phyloP scores from a whole-genome alignment of 352 stramenopile species.

The Phytopythium chamaehyphon region DNA sequence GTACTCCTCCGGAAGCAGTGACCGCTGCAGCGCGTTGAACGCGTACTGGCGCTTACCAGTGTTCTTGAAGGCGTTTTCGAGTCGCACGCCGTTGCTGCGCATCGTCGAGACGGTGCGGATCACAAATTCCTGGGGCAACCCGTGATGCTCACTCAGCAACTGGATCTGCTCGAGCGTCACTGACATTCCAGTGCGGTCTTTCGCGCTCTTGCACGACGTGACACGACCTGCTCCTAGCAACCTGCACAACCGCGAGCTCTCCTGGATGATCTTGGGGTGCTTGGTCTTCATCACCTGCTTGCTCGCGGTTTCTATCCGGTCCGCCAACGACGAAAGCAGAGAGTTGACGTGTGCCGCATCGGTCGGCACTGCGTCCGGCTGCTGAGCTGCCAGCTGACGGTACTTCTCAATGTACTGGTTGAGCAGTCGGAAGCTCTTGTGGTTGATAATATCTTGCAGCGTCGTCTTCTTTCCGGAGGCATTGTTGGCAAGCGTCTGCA shows the following conservation, averaged over 20 bases:
- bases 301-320: conserved; percentile 45
- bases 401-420: conserved; percentile 61
- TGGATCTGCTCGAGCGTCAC: conserved; percentile 92
- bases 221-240: conserved; percentile 85
- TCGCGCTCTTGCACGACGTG: conserved; percentile 95
- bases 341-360: conserved; percentile 30
- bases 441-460: conserved; percentile 73
- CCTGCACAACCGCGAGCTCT: conserved; percentile 61
- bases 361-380: conserved; percentile 44
- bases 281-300: conserved; percentile 76
- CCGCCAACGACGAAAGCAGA: conserved; percentile 45
- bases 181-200: conserved; percentile 95
- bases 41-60: conserved; percentile 72
- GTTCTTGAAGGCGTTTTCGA: conserved; percentile 77
- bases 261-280: conserved; percentile 75
- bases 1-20: conserved; percentile 70
- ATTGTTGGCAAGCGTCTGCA: conserved; percentile 77
- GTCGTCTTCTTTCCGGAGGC: conserved; percentile 62
- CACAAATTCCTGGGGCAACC: conserved; percentile 45
- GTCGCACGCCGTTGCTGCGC: conserved; percentile 66
- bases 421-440: conserved; percentile 59
- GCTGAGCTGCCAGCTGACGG: conserved; percentile 35
- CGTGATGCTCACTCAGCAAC: conserved; percentile 57
- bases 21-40: conserved; percentile 76
- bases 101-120: conserved; percentile 70